These are phyloP conservation scores for Prunus campanulata DNA, from an alignment of 306 rosid genomes.

Conservation along the genomic window DNA sequence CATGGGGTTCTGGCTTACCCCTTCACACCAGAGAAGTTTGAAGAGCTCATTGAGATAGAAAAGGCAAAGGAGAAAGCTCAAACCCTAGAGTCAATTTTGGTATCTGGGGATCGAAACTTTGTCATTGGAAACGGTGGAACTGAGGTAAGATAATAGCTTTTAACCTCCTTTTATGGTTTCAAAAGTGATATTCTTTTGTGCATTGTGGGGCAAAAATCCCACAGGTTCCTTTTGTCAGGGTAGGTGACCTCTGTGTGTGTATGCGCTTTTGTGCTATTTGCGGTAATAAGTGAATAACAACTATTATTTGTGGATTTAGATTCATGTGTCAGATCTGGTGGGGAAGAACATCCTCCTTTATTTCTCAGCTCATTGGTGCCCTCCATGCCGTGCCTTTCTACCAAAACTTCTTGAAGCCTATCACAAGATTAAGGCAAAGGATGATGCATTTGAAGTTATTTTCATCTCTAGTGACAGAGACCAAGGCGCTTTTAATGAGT, in stretches of 20 bases:
- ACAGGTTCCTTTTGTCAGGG: background rate
- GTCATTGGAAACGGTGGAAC: slow-evolving; percentile 46
- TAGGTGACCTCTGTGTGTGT: background rate
- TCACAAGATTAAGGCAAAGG: slow-evolving; percentile 54
- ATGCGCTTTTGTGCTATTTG: background rate
- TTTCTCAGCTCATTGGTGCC: slow-evolving; percentile 90
- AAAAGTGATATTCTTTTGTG: background rate
- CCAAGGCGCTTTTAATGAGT: slow-evolving; percentile 57
- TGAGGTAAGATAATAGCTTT: slow-evolving; percentile 40
- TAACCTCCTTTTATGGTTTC: background rate
- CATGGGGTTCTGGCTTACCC: slow-evolving; percentile 67
- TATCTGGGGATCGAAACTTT: slow-evolving; percentile 46
- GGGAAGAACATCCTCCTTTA: slow-evolving; percentile 73
- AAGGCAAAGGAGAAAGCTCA: slow-evolving; percentile 63
- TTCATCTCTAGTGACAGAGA: slow-evolving; percentile 74
- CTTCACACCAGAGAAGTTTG: slow-evolving; percentile 63
- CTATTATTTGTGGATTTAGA: slow-evolving; percentile 30
- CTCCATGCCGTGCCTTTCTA: slow-evolving; percentile 71
- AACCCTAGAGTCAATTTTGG: slow-evolving; percentile 62
- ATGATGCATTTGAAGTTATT: slow-evolving; percentile 57
- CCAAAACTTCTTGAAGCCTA: slow-evolving; percentile 67
- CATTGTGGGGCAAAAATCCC: background rate
- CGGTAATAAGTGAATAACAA: background rate
- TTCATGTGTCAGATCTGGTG: slow-evolving; percentile 58
- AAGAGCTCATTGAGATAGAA: slow-evolving; percentile 46